phyloP scores from a whole-genome alignment of 495 filamentous ascomycete genomes.

The Neurospora sp. region DNA sequence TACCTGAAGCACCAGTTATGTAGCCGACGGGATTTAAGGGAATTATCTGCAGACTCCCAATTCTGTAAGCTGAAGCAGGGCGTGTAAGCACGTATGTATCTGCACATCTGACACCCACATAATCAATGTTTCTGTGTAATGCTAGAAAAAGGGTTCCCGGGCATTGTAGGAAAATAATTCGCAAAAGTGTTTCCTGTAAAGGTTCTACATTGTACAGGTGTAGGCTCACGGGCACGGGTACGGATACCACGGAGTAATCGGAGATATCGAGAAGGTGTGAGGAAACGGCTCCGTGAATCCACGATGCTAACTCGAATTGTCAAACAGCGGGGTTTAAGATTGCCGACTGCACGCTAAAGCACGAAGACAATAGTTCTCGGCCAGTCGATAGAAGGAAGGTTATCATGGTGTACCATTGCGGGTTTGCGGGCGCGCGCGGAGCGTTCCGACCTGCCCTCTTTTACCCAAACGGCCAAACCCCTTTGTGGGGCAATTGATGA shows the following conservation, averaged over 20 bases:
- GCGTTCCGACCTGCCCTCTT: neutral
- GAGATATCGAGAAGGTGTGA: neutral
- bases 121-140: neutral
- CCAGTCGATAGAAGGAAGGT: neutral
- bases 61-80: neutral
- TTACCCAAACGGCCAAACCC: neutral
- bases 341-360: neutral
- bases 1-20: neutral
- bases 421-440: neutral
- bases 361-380: neutral
- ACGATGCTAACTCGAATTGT: neutral
- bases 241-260: neutral
- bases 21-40: neutral
- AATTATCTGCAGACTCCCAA: neutral
- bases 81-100: neutral
- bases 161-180: neutral
- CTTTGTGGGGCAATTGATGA: neutral
- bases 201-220: neutral
- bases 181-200: neutral
- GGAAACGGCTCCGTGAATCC: neutral
- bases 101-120: neutral
- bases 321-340: neutral
- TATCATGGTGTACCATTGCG: neutral
- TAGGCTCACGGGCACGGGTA: neutral
- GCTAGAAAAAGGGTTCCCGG: neutral